Percentiles rank a stretch among this genome's conserved stretches.
phyloP scores from a whole-genome alignment of 202 grass and related monocot species.

The Zizania palustris region DNA sequence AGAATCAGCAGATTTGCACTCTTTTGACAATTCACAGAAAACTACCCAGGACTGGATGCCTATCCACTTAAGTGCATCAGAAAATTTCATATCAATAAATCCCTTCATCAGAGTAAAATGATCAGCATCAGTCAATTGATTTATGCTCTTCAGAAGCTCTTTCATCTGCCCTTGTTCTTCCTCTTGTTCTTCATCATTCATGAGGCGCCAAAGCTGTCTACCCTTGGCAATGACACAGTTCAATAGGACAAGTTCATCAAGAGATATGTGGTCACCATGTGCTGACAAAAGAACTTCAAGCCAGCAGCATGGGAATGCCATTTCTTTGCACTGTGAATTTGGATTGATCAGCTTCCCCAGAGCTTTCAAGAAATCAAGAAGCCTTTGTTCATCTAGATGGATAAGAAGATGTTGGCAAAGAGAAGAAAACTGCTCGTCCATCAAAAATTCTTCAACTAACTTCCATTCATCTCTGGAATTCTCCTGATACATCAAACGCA shows the following conservation, averaged over 20 bases:
- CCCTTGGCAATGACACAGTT: constrained; percentile 73
- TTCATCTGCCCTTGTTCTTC: constrained; percentile 55
- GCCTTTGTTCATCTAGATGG: constrained; percentile 69
- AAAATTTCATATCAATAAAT: constrained; percentile 54
- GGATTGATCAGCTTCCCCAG: constrained; percentile 52
- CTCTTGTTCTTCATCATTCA: constrained; percentile 77
- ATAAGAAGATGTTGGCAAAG: constrained; percentile 74
- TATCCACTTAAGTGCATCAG: constrained; percentile 66
- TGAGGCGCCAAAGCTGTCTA: constrained; percentile 73
- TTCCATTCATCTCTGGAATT: constrained; percentile 67
- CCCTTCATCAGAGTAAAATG: constrained; percentile 68
- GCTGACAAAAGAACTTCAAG: constrained; percentile 70
- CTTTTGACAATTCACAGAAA: constrained; percentile 68
- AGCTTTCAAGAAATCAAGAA: constrained; percentile 69
- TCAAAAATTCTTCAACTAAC: constrained; percentile 72
- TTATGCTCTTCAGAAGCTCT: constrained; percentile 46
- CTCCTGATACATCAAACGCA: constrained; percentile 74
- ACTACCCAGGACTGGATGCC: constrained; percentile 74
- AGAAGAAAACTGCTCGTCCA: constrained; percentile 69
- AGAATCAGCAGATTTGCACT: constrained; percentile 61
- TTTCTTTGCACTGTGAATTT: constrained; percentile 61
- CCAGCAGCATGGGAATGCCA: constrained; percentile 70
- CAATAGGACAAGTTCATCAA: constrained; percentile 74
- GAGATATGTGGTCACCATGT: constrained; percentile 45
- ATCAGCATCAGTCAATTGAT: constrained; percentile 55